phyloP scores from a whole-genome alignment of 768 basidiomycete genomes.

The Udeniomyces megalosporus region DNA sequence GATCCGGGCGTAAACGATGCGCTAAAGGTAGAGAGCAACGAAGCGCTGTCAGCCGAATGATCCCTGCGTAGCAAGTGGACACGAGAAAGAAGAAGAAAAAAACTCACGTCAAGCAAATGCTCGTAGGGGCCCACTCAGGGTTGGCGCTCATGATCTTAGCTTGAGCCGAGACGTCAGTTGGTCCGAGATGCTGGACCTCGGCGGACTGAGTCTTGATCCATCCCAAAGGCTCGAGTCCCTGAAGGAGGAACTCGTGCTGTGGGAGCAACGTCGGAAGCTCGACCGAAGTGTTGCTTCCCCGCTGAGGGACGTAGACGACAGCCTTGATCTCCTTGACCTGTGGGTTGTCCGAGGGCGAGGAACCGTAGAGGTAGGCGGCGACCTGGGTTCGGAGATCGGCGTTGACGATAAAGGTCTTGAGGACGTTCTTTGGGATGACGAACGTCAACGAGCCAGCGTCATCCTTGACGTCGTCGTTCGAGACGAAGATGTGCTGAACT shows the following conservation, averaged over 20 bases:
- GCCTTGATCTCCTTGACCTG: conserved; percentile 99
- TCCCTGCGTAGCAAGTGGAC: background rate
- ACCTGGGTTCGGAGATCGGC: conserved; percentile 93
- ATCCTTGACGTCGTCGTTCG: conserved; percentile 97
- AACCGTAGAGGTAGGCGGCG: conserved; percentile 82
- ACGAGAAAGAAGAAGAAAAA: background rate
- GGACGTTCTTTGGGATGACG: conserved; percentile 90
- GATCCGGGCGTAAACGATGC: conserved; percentile 91
- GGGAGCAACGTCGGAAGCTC: conserved; percentile 81
- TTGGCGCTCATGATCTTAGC: conserved; percentile 82
- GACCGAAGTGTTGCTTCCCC: conserved; percentile 84
- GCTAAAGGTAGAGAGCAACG: background rate
- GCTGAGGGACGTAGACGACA: conserved; percentile 91
- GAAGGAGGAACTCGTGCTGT: conserved; percentile 83
- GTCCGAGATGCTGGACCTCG: conserved; percentile 80
- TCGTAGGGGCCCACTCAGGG: conserved; percentile 82
- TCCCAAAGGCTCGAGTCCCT: conserved; percentile 85
- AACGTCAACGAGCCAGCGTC: conserved; percentile 89
- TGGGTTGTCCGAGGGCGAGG: conserved; percentile 84
- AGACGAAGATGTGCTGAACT: conserved; percentile 95
- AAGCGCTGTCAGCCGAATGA: no score
- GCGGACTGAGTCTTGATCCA: conserved; percentile 89
- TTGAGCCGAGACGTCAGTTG: conserved; percentile 82
- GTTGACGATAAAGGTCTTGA: conserved; percentile 81
- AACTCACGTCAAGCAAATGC: conserved; percentile 69